Percentiles rank a stretch among this genome's conserved stretches.
phyloP scores from a whole-genome alignment of 1,284 basidiomycete species.

The Mycosarcoma maydis region DNA sequence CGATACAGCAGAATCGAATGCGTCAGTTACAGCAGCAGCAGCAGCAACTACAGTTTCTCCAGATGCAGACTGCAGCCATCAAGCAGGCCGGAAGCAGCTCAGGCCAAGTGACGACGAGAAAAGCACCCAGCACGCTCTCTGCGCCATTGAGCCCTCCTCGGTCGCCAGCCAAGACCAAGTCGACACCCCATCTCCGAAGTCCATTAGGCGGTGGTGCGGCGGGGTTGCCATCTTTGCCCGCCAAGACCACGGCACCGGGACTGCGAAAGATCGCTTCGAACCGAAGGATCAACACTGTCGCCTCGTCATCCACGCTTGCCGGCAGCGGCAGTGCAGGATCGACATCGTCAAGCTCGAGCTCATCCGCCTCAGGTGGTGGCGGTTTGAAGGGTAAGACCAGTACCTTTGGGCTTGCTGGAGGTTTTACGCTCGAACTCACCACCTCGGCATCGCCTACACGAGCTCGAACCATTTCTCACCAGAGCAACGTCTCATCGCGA shows the following conservation, averaged over 20 bases:
- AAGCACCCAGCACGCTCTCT: constrained; percentile 22
- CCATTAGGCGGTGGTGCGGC: constrained; percentile 6
- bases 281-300: constrained; percentile 27
- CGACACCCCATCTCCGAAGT: constrained; percentile 42
- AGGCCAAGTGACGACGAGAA: constrained; percentile 15
- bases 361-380: constrained; percentile 15
- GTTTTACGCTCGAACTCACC: constrained; percentile 37
- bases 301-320: not conserved
- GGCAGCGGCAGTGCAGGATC: constrained; percentile 7
- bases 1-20: constrained; percentile 28
- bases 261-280: constrained; percentile 52
- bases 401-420: constrained; percentile 6
- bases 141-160: constrained; percentile 37
- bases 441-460: constrained; percentile 37
- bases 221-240: constrained; percentile 20
- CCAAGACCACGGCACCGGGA: constrained; percentile 17
- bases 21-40: constrained; percentile 42
- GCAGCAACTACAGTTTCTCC: constrained; percentile 29
- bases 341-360: constrained; percentile 23
- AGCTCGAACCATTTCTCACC: constrained; percentile 35
- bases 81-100: constrained; percentile 7
- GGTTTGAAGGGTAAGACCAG: constrained; percentile 9
- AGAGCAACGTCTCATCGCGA: constrained; percentile 12
- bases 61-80: constrained; percentile 14
- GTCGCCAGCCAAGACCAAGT: constrained; percentile 50